Conservation (phyloP, 225 moss, liverwort and hornwort genomes). For the Straminergon stramineum region DNA sequence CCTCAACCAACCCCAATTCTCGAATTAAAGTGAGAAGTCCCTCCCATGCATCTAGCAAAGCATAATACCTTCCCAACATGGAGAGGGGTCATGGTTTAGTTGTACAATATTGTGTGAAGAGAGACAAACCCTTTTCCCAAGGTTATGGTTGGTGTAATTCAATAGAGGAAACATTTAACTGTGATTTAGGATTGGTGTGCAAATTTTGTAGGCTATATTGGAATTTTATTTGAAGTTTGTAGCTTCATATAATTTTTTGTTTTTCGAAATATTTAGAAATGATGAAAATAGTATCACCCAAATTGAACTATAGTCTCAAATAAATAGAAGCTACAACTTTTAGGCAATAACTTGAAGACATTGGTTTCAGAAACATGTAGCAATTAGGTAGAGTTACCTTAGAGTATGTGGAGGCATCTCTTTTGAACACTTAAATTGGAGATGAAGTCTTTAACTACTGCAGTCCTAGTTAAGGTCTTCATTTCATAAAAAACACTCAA, state of each 20-base stretch:
- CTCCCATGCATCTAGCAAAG: fast-evolving
- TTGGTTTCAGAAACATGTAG: neutral
- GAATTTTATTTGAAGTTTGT: neutral
- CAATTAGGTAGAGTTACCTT: neutral
- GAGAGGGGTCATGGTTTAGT: fast-evolving
- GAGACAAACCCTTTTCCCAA: neutral
- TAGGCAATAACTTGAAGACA: neutral
- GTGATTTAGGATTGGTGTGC: neutral
- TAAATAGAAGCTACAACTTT: neutral
- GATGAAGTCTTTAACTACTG: neutral
- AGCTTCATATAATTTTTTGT: neutral
- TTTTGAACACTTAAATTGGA: neutral
- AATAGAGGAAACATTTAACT: neutral
- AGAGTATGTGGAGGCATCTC: neutral
- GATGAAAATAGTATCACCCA: fast-evolving
- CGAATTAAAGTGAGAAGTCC: neutral
- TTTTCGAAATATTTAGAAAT: neutral
- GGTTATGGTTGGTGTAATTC: neutral
- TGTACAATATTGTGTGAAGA: neutral
- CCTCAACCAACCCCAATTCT: no score
- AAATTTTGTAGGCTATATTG: neutral
- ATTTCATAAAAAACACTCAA: neutral
- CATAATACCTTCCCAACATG: neutral
- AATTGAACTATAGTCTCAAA: neutral
- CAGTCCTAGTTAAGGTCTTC: fast-evolving